Evolutionary conservation across 23 red algal species (phyloP).

Genomic region (Gracilariopsis chorda): DNA sequence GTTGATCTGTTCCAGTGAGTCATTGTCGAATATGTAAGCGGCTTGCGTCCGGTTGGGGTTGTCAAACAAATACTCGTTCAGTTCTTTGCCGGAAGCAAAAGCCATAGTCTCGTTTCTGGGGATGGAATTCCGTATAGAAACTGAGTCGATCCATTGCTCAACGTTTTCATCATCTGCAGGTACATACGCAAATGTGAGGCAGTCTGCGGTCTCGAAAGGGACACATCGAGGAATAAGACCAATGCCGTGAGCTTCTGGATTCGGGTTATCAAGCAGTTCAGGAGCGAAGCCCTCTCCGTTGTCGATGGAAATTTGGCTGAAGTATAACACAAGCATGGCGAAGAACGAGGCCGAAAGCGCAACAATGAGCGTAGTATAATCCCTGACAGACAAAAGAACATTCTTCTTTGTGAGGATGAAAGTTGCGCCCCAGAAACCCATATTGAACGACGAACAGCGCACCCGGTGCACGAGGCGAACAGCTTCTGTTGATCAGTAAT

Average conservation of each 20-base stretch:
- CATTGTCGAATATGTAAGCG: constrained; percentile 89
- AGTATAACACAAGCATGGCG: constrained; percentile 56
- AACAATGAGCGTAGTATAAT: constrained; percentile 22
- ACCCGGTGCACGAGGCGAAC: no score
- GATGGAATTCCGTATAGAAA: constrained; percentile 9
- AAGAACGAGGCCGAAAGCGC: constrained; percentile 43
- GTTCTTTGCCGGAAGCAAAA: constrained; percentile 16
- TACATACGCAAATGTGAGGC: constrained; percentile 54
- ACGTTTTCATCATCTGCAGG: constrained; percentile 11
- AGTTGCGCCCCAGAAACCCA: constrained; percentile 21
- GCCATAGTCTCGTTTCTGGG: constrained; percentile 26
- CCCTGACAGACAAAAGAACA: constrained; percentile 28
- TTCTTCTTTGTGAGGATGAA: constrained; percentile 59
- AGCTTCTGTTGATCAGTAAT: no score
- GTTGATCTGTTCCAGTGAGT: constrained; percentile 58
- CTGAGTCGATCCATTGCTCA: constrained; percentile 1
- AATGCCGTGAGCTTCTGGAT: constrained; percentile 5
- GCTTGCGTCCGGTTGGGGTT: constrained; percentile 87
- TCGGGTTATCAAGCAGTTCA: background rate
- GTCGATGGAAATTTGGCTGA: constrained; percentile 55
- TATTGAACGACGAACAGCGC: no score
- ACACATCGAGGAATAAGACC: constrained; percentile 45
- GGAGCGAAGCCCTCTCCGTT: constrained; percentile 49
- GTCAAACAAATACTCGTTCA: constrained; percentile 65
- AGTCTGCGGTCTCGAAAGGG: constrained; percentile 36